phyloP scores from a whole-genome alignment of 2,329 filamentous ascomycete species.

The Aspergillus terreus region DNA sequence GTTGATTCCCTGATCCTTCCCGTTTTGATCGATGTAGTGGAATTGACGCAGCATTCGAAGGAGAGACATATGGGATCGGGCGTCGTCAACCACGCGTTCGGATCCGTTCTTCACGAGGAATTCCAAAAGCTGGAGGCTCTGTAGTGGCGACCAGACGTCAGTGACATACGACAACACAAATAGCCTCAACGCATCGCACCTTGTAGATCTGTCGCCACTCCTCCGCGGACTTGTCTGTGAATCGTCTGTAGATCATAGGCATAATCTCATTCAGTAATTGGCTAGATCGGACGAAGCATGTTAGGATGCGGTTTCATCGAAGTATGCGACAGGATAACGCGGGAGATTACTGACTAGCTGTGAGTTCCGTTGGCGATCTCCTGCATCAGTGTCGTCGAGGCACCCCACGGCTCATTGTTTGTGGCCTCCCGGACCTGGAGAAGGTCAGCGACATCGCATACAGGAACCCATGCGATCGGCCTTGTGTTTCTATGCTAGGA shows the following conservation, averaged over 20 bases:
- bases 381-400: constrained; percentile 81
- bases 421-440: constrained; percentile 88
- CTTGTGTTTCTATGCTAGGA: neutral
- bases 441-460: constrained; percentile 15
- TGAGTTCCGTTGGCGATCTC: constrained; percentile 98
- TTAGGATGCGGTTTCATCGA: constrained; percentile 9
- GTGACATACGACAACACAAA: neutral
- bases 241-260: constrained; percentile 99
- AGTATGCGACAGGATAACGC: constrained; percentile 5
- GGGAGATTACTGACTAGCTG: constrained; percentile 73
- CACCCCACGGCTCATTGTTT: constrained; percentile 98
- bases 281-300: constrained; percentile 46
- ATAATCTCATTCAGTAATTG: constrained; percentile 98
- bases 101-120: constrained; percentile 98
- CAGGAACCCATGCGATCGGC: neutral
- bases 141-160: neutral
- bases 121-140: constrained; percentile 85
- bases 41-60: constrained; percentile 99
- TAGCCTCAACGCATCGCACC: constrained; percentile 42
- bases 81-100: constrained; percentile 95
- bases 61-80: constrained; percentile 87
- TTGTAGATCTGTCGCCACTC: constrained; percentile 99
- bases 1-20: constrained; percentile 97
- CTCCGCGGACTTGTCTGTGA: constrained; percentile 96
- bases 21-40: constrained; percentile 92